These are phyloP conservation scores for Limtongia smithiae DNA, from an alignment of 805 yeast genomes.

Conservation along the genomic window DNA sequence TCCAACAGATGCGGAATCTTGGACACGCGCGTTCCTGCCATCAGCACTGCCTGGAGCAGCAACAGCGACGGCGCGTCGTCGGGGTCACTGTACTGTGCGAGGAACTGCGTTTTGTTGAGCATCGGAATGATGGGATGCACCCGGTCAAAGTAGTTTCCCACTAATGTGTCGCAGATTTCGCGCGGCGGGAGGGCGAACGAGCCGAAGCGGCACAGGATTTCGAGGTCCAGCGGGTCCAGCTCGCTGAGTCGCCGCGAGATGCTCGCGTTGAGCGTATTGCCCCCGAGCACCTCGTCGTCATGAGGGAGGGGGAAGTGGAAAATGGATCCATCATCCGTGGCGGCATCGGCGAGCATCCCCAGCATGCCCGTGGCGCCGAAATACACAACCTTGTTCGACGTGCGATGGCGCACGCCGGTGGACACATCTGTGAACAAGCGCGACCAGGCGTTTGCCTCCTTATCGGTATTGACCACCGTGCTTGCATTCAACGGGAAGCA, in stretches of 20 bases:
- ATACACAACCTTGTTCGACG: conserved; percentile 41
- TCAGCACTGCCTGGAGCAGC: conserved; percentile 61
- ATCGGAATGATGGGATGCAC: conserved; percentile 69
- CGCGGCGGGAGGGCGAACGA: conserved; percentile 65
- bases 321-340: conserved; percentile 44
- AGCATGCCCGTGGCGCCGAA: conserved; percentile 53
- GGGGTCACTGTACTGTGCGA: conserved; percentile 53
- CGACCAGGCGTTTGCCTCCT: conserved; percentile 30
- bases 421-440: conserved; percentile 38
- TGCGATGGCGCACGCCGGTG: conserved; percentile 31
- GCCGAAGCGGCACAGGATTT: conserved; percentile 45
- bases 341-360: conserved; percentile 44
- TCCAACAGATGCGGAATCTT: conserved; percentile 51
- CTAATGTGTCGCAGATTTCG: conserved; percentile 54
- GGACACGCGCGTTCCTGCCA: conserved; percentile 66
- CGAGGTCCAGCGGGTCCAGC: conserved; percentile 58
- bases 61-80: conserved; percentile 58
- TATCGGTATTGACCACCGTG: not conserved
- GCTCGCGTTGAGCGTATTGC: no score
- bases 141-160: conserved; percentile 57
- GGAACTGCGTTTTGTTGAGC: conserved; percentile 57
- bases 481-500: no score
- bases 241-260: conserved; percentile 32
- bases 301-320: conserved; percentile 37
- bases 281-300: conserved; percentile 17